Percentiles rank a stretch among this genome's conserved stretches.
Evolutionary conservation across 257 asterid species (phyloP).

Genomic region (Lavandula angustifolia): DNA sequence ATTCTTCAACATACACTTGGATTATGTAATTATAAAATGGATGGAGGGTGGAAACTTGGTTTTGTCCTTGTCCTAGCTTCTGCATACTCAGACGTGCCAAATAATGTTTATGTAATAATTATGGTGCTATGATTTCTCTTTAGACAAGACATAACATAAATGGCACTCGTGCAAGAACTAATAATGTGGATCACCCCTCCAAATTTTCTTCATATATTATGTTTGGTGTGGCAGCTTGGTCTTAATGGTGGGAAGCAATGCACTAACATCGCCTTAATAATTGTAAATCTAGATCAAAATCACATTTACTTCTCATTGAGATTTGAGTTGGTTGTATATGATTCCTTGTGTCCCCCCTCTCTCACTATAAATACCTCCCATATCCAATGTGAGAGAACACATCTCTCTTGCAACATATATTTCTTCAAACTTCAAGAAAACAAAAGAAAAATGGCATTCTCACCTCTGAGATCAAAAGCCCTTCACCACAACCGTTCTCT

Average conservation of each 20-base stretch:
- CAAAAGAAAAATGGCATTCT: constrained; percentile 38
- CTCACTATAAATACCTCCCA: constrained; percentile 21
- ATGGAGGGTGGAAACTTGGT: neutral
- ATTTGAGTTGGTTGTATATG: neutral
- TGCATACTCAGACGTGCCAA: neutral
- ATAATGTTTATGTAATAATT: neutral
- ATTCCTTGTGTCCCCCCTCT: constrained; percentile 31
- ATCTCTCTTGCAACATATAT: neutral
- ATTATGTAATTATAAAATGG: neutral
- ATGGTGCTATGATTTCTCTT: too few relatives aligned
- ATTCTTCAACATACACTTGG: constrained; percentile 8
- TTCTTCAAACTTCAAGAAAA: neutral
- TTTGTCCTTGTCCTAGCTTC: constrained; percentile 1
- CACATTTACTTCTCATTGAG: constrained; percentile 16
- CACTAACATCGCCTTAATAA: constrained; percentile 27
- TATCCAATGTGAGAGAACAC: neutral
- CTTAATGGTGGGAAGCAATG: constrained; percentile 24
- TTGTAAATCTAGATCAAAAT: constrained; percentile 23
- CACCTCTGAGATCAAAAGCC: constrained; percentile 45
- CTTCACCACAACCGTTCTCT: constrained; percentile 46
- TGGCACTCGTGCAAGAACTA: constrained; percentile 19
- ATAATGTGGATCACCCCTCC: neutral
- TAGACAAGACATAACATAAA: neutral
- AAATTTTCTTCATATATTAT: neutral
- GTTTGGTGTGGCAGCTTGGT: constrained; percentile 16